Conservation (phyloP, 2,329 filamentous ascomycete species). For the Talaromyces sp. region DNA sequence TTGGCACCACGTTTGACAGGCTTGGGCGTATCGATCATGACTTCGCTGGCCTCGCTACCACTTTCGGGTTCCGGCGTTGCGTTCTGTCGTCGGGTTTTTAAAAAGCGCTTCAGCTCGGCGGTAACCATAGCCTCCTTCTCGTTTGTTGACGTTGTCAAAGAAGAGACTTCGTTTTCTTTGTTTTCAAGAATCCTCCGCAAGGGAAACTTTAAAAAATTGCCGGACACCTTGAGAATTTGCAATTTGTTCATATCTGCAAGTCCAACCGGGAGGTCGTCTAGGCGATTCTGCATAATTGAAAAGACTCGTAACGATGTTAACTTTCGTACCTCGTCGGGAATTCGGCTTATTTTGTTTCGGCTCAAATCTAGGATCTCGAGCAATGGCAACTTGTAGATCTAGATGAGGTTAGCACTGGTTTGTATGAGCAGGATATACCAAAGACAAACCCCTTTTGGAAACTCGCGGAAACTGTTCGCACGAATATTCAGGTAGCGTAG, state of each 20-base stretch:
- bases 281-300: conserved; percentile 79
- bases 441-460: conserved; percentile 58
- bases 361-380: conserved; percentile 92
- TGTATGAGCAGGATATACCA: neutral
- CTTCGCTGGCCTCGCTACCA: conserved; percentile 56
- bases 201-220: conserved; percentile 79
- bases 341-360: conserved; percentile 72
- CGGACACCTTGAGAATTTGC: conserved; percentile 83
- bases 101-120: conserved; percentile 55
- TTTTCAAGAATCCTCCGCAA: conserved; percentile 64
- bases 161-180: conserved; percentile 61
- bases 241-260: conserved; percentile 86
- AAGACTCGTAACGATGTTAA: conserved; percentile 84
- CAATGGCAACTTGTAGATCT: conserved; percentile 82
- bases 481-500: conserved; percentile 49
- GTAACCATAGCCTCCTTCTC: conserved; percentile 59
- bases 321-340: conserved; percentile 75
- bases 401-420: conserved; percentile 22
- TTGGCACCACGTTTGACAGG: conserved; percentile 55
- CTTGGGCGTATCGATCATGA: conserved; percentile 70
- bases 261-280: conserved; percentile 77
- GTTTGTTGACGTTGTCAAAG: conserved; percentile 51
- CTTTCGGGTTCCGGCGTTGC: conserved; percentile 41
- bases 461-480: conserved; percentile 52
- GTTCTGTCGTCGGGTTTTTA: conserved; percentile 44